Evolutionary conservation across 2,329 filamentous ascomycete species (phyloP).

Genomic region (Xylariaceae sp.): DNA sequence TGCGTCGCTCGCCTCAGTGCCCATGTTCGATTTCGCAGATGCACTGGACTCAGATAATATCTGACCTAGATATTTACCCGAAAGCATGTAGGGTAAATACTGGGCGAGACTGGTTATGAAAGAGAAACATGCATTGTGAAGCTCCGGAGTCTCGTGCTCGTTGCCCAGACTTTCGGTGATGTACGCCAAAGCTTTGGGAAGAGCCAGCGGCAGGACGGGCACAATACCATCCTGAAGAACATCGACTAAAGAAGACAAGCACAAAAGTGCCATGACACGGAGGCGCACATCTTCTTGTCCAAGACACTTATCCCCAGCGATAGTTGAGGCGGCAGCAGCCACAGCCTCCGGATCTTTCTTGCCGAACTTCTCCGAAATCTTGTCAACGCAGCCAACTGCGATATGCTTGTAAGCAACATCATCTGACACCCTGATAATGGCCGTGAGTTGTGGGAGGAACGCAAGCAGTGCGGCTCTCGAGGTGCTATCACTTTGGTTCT

Average conservation of each 20-base stretch:
- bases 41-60: conserved; percentile 68
- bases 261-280: conserved; percentile 79
- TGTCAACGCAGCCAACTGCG: conserved; percentile 84
- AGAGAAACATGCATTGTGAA: conserved; percentile 80
- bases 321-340: conserved; percentile 67
- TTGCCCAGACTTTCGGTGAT: conserved; percentile 59
- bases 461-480: conserved; percentile 69
- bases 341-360: conserved; percentile 82
- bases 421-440: conserved; percentile 67
- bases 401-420: conserved; percentile 78
- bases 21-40: conserved; percentile 61
- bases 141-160: conserved; percentile 51
- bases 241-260: conserved; percentile 83
- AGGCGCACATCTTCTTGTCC: conserved; percentile 69
- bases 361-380: conserved; percentile 91
- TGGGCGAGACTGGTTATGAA: conserved; percentile 77
- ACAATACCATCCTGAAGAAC: conserved; percentile 84
- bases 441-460: conserved; percentile 75
- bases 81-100: conserved; percentile 85
- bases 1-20: conserved; percentile 59
- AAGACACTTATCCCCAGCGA: conserved; percentile 73
- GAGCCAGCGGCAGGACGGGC: conserved; percentile 71
- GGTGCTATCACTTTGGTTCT: conserved; percentile 62
- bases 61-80: conserved; percentile 66
- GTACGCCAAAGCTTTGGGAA: conserved; percentile 68